phyloP scores from a whole-genome alignment of 1,139 yeast species.

The Blastobotrys buckinghamii region DNA sequence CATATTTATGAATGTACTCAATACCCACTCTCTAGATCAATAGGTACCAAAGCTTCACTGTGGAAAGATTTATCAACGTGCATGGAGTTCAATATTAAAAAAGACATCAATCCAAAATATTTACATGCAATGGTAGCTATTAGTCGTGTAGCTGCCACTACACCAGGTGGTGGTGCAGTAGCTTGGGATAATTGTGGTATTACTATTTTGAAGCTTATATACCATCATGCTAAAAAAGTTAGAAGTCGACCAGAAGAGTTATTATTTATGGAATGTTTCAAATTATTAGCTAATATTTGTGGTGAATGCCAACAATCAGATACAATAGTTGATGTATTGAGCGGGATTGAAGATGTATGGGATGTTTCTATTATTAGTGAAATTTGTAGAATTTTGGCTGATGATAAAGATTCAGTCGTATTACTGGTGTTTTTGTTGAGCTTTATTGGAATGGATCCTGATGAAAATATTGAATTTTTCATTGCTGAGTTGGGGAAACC shows the following conservation, averaged over 20 bases:
- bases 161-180: conserved; percentile 15
- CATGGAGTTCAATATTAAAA: neutral
- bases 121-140: conserved; percentile 22
- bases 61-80: neutral
- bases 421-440: conserved; percentile 13
- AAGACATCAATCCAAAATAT: conserved; percentile 11
- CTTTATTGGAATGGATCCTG: conserved; percentile 7
- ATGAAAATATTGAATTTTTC: neutral
- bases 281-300: neutral
- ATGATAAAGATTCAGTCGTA: conserved; percentile 6
- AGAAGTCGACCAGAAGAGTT: neutral
- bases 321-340: neutral
- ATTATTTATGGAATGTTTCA: neutral
- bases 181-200: conserved; percentile 17
- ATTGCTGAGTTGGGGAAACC: conserved; percentile 13
- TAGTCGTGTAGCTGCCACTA: conserved; percentile 22
- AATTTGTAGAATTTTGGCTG: conserved; percentile 3
- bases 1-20: neutral
- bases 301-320: neutral
- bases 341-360: neutral
- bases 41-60: neutral
- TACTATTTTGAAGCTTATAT: neutral
- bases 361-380: neutral
- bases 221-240: neutral
- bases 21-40: neutral